Evolutionary conservation across 2,329 filamentous ascomycete species (phyloP), one percentile per base, ranked within the genome.

Genomic region (Sarocladiaceae sp.): DNA sequence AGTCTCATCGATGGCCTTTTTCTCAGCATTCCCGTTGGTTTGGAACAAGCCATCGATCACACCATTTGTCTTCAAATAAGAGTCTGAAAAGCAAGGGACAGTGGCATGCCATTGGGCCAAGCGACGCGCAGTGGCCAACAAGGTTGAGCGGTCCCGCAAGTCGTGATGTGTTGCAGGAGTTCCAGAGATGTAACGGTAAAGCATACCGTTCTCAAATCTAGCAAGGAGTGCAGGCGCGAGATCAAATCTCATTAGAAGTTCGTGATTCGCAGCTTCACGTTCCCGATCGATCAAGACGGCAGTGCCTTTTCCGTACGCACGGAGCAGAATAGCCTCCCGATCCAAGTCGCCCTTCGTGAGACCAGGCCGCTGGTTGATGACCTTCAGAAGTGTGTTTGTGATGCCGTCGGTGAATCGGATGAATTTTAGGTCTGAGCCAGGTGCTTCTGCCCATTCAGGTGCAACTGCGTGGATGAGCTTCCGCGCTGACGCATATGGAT

Each of bases 361-460:
- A 48, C 88, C 89, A 1, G 74, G 67, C 23, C 76, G 77, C 59
- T 77, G 80, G 66, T 90, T 89, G 64, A 88, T 72, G n/a, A 86
- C 84, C 68, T 92, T 92, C 57, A 91, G 77, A 47, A 93, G 75
- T 48, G 92, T 97, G 72, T 99, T 99, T 59, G 94, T 99, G 72
- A 97, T 99, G 65, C 94, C 94, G 64, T 99, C 94, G 35, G 91
- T 99, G 75, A 97, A 99, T 58, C 88, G 86, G 59, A 90, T 79
- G 65, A 97, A 90, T 63, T 94, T 85, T 61, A 99, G 79, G 39
- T 86, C 81, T 53, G 88, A 87, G 58, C 85, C 83, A 31, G 80
- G 75, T 3, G 29, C 18, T 46, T 80, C 78, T 59, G 84, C 79
- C 94, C 94, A 99, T 61, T 95, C 84, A 11, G 92, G 92, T 54